Percentiles rank a stretch among this genome's conserved stretches.
Evolutionary conservation across 2,329 filamentous ascomycete genomes (phyloP).

Genomic region (Fusarium buharicum): DNA sequence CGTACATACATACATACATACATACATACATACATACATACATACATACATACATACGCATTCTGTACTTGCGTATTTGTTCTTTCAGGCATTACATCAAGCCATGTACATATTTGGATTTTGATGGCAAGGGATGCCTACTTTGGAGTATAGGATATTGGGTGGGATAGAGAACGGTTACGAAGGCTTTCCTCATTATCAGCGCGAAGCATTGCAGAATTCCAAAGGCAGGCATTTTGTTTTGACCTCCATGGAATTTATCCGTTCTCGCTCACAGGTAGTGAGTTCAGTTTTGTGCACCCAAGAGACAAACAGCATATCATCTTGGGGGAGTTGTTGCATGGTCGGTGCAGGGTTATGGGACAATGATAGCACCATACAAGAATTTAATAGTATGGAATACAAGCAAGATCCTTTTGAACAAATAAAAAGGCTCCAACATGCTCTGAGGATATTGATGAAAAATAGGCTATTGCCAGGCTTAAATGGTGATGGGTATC

Average conservation of each 20-base stretch:
- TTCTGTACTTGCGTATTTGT: constrained; percentile 12
- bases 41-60: constrained; percentile 28
- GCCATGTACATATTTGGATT: constrained; percentile 21
- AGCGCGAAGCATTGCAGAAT: constrained; percentile 35
- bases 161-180: constrained; percentile 26
- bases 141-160: constrained; percentile 34
- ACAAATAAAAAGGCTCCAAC: background rate
- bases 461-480: background rate
- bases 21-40: too few species aligned
- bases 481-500: constrained; percentile 18
- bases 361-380: constrained; percentile 6
- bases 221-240: constrained; percentile 36
- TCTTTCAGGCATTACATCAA: constrained; percentile 19
- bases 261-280: constrained; percentile 9
- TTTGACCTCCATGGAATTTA: constrained; percentile 17
- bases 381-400: constrained; percentile 1
- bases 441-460: background rate
- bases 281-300: constrained; percentile 17
- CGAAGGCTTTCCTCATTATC: constrained; percentile 31
- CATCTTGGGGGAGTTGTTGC: constrained; percentile 25
- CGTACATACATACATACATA: too few species aligned
- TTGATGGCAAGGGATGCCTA: constrained; percentile 22
- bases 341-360: constrained; percentile 28
- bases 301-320: constrained; percentile 13
- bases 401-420: constrained; percentile 2